A percentile compares a stretch with the other conserved stretches of the same genome.
Conservation (phyloP, 495 filamentous ascomycete species). For the Aspergillus bertholletiae region DNA sequence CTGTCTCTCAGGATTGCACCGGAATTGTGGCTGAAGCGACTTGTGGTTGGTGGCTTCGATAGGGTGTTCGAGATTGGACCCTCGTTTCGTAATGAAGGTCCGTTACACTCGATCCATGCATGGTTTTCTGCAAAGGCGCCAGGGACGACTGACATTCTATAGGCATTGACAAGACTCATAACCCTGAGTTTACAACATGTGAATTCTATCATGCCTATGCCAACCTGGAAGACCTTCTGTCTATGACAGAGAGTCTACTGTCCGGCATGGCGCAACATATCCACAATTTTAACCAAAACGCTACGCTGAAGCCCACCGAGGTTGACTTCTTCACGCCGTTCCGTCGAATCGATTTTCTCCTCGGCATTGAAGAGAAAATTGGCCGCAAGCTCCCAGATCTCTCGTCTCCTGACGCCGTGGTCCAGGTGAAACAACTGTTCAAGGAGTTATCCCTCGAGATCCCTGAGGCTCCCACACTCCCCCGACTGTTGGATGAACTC, state of each 20-base stretch:
- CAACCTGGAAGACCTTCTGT: conserved; percentile 71
- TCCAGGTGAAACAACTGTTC: conserved; percentile 57
- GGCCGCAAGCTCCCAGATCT: conserved; percentile 68
- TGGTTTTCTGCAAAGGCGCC: not conserved
- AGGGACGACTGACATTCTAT: not conserved
- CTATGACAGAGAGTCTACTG: conserved; percentile 66
- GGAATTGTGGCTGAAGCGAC: conserved; percentile 90
- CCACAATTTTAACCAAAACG: conserved; percentile 41
- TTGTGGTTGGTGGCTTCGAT: conserved; percentile 88
- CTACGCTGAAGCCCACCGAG: conserved; percentile 48
- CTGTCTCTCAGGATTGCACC: conserved; percentile 83
- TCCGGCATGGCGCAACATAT: conserved; percentile 53
- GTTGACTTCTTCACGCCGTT: conserved; percentile 60
- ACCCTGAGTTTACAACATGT: conserved; percentile 95
- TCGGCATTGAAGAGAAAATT: conserved; percentile 65
- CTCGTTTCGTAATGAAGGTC: conserved; percentile 91
- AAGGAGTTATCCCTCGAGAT: conserved; percentile 45
- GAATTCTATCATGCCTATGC: conserved; percentile 93
- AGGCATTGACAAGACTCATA: conserved; percentile 85
- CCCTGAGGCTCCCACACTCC: conserved; percentile 58
- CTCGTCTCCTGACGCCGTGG: conserved; percentile 45
- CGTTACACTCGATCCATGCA: not conserved
- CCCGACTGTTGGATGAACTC: conserved; percentile 83
- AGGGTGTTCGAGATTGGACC: conserved; percentile 90
- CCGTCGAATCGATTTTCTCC: conserved; percentile 74